These are phyloP conservation scores for Boletellus ananiceps DNA, from an alignment of 768 basidiomycete genomes.

Conservation along the genomic window DNA sequence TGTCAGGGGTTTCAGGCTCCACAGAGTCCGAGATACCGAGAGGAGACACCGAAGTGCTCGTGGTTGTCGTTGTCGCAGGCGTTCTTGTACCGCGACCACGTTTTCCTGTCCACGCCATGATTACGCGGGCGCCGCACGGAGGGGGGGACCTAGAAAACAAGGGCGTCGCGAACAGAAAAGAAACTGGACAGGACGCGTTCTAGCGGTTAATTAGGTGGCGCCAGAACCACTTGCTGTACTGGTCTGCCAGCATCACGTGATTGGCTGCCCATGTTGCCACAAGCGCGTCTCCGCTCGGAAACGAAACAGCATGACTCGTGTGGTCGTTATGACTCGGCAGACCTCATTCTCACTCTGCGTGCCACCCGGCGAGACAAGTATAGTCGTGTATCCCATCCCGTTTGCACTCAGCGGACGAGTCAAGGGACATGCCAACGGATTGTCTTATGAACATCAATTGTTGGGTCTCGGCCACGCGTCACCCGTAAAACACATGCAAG, in stretches of 20 bases:
- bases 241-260: conserved; percentile 23
- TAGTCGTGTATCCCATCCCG: too few species aligned
- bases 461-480: too few species aligned
- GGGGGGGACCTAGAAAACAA: conserved; percentile 4
- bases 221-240: conserved; percentile 2
- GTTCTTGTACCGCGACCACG: conserved; percentile 13
- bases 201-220: conserved; percentile 24
- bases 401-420: too few species aligned
- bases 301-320: background rate
- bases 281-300: conserved; percentile 15
- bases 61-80: conserved; percentile 26
- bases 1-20: conserved; percentile 48
- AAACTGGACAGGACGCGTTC: conserved; percentile 23
- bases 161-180: conserved; percentile 6
- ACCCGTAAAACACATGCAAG: too few species aligned
- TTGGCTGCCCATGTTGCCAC: conserved; percentile 16
- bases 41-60: conserved; percentile 46
- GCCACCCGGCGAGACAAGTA: too few species aligned
- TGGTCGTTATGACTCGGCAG: background rate
- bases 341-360: background rate
- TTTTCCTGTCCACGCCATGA: conserved; percentile 24
- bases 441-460: too few species aligned
- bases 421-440: too few species aligned
- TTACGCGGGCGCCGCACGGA: background rate
- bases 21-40: conserved; percentile 44